Base-by-base conservation (phyloP, 345 rosid species). In the Populus davidiana region DNA sequence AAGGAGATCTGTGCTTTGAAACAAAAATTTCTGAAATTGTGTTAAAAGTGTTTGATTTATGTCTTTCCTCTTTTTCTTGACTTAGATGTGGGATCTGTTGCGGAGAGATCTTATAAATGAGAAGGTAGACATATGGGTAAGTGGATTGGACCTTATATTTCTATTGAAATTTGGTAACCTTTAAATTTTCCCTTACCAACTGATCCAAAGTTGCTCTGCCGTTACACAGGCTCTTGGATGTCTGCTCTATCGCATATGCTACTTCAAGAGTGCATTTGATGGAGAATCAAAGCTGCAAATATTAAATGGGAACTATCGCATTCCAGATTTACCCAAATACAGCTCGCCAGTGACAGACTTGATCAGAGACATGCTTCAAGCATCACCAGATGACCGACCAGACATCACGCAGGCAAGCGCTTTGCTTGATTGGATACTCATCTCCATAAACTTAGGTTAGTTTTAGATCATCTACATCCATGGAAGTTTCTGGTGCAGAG, bases 81-180 rank as follows among this genome's bases (percentile, higher is more conserved):
- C 74, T 72, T 85, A 96, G 99, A 96, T 96, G 99, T 93, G 98
- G 98, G 99, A 96, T 90, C 78, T 96, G 77, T 89, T 88, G 68
- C 90, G 92, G 75, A 90, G 93, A 82, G 99, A 96, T 85, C 83
- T 86, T 82, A 94, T 96, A 76, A 92, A 82, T 71, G 98, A 96
- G 91, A 96, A 92, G 88, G 99, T 94, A 27, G 98, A 94, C 84
- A 89, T 92, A 83, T 96, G 98, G 98, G 99, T 96, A 91, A 85
- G 94, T 87, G 75, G 70, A 71, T 52, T 49, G 76, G 52, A 23
- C 73, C 43, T 69, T 52, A 44, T 74, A 52, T 43, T 65, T 74
- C 35, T 36, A 14, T 68, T 79, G 63, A 49, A 4, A 73, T 69
- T 18, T 49, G 20, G 72, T 14, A 39, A 71, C 41, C 47, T 61